Conservation (phyloP, 257 asterid species). For the Solanum appendiculatum region DNA sequence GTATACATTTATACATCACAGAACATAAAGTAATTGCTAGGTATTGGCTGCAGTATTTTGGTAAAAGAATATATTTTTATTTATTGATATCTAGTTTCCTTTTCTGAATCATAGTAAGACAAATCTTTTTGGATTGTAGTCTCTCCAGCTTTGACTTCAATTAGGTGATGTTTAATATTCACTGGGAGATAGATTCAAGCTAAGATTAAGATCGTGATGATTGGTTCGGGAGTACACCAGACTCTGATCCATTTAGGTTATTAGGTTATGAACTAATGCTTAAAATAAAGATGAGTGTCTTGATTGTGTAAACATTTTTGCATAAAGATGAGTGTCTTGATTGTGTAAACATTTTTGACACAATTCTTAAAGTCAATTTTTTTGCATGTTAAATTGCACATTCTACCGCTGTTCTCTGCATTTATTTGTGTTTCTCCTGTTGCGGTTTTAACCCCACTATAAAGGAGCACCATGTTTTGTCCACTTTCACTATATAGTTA, state of each 20-base stretch:
- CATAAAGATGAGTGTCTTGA: not conserved
- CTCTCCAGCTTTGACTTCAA: not conserved
- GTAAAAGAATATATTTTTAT: not conserved
- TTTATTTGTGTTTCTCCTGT: not conserved
- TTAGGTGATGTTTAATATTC: not conserved
- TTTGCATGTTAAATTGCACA: not conserved
- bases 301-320: not conserved
- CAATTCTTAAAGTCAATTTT: not conserved
- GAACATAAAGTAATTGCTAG: not conserved
- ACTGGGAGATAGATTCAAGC: not conserved
- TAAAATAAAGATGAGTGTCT: no score
- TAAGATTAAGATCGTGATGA: not conserved
- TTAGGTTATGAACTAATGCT: not conserved
- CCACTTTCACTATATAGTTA: not conserved
- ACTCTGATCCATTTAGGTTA: not conserved
- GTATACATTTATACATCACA: slow-evolving; percentile 14
- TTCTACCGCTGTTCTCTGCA: not conserved
- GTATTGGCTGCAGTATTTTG: not conserved
- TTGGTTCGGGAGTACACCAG: not conserved
- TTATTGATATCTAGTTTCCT: not conserved
- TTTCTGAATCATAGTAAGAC: not conserved
- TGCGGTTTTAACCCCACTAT: not conserved
- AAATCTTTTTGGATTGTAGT: not conserved
- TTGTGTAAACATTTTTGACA: not conserved
- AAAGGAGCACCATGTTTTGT: not conserved